phyloP scores from a whole-genome alignment of 2,329 filamentous ascomycete species.

The Neobulgaria alba region DNA sequence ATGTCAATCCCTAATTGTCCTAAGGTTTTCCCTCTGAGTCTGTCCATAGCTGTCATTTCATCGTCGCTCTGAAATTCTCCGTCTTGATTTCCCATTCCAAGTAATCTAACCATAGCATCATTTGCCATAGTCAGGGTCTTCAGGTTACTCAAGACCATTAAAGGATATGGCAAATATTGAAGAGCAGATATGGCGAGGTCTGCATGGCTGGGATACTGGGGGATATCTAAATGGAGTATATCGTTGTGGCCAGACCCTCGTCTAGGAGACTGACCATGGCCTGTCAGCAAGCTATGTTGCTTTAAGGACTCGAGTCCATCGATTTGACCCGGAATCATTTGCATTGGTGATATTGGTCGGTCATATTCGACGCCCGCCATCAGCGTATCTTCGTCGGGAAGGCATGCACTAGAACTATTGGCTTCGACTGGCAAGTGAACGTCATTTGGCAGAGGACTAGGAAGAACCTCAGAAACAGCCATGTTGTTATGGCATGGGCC shows the following conservation, averaged over 20 bases:
- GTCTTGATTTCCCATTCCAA: constrained; percentile 46
- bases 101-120: constrained; percentile 62
- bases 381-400: too few relatives aligned
- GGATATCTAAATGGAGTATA: constrained; percentile 31
- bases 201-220: constrained; percentile 37
- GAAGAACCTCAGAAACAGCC: too few relatives aligned
- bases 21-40: constrained; percentile 55
- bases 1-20: constrained; percentile 66
- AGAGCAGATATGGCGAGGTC: constrained; percentile 59
- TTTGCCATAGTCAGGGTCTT: constrained; percentile 69
- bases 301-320: constrained; percentile 23
- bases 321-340: constrained; percentile 22
- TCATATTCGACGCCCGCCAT: too few relatives aligned
- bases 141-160: constrained; percentile 57
- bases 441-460: not conserved
- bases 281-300: constrained; percentile 6
- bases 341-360: constrained; percentile 18
- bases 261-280: constrained; percentile 14
- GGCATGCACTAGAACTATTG: not conserved
- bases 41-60: constrained; percentile 41
- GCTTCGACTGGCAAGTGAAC: not conserved
- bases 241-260: constrained; percentile 8
- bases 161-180: constrained; percentile 65
- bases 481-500: too few relatives aligned
- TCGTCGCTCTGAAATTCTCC: constrained; percentile 32